Base-by-base conservation (phyloP, 768 basidiomycete genomes). In the Tricholoma sp. region DNA sequence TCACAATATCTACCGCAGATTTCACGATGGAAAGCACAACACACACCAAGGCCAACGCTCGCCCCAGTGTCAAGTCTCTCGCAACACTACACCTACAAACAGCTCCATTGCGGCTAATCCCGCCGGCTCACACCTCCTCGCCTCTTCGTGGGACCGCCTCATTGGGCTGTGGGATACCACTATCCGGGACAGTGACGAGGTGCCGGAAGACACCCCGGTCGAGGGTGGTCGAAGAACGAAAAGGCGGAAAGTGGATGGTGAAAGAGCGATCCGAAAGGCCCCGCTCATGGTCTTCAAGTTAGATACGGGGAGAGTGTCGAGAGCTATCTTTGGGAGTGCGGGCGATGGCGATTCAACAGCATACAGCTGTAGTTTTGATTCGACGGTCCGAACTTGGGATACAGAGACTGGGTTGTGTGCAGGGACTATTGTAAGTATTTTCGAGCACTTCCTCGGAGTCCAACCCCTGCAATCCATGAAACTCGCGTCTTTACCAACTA, bases 281-380 rank as follows among this genome's bases (percentile, higher is more conserved):
- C n/a, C n/a, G n/a, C 63, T 80, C 4, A 71, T 74, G 5, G 88
- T 93, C 2, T 76, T 99, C 55, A 87, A 89, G 61, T 91, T 89
- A 0, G 96, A 98, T 69, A 86, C 85, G 0, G 88, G 80, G 18
- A 78, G 91, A 12, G 88, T 72, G n/a, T n/a, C n/a, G n/a, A n/a
- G n/a, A n/a, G n/a, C n/a, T n/a, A n/a, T n/a, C n/a, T n/a, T n/a
- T n/a, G 47, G 47, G 12, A 27, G 27, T 29, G 76, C 72, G 52
- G 67, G 60, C 37, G 53, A 66, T 52, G 59, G 60, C 46, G 58
- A 58, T 51, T 34, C 66, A 52, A 64, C 59, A 29, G 94, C 86
- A 27, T 83, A 85, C 60, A 92, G 89, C 63, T 88, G 86, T 65
- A 90, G 91, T 0, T 91, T 92, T 66, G 95, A 97, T 71, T 96